These are phyloP conservation scores for Logfia minima DNA, from an alignment of 129 eudicot species.

Conservation along the genomic window DNA sequence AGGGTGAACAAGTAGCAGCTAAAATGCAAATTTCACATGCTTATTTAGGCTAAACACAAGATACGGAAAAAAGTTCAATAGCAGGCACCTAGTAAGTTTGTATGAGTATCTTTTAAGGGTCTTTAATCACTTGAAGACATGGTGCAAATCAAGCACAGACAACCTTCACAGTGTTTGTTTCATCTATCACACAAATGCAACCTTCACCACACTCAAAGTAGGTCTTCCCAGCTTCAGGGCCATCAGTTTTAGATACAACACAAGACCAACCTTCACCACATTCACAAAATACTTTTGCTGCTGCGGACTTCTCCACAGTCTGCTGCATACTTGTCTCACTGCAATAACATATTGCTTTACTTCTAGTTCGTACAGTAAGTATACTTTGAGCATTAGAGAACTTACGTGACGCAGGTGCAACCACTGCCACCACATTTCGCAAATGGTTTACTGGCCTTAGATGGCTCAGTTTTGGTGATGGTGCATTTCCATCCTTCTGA, in stretches of 20 bases:
- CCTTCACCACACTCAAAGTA: conserved; percentile 39
- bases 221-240: conserved; percentile 34
- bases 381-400: conserved; percentile 8
- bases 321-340: conserved; percentile 24
- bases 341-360: conserved; percentile 21
- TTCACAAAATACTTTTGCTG: conserved; percentile 29
- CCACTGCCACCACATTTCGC: conserved; percentile 34
- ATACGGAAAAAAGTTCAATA: neutral
- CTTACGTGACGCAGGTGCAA: conserved; percentile 34
- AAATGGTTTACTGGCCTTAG: conserved; percentile 28
- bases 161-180: conserved; percentile 31
- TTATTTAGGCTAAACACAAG: conserved; percentile 20
- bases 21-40: conserved; percentile 8
- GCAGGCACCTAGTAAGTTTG: neutral
- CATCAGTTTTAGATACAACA: conserved; percentile 29
- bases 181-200: conserved; percentile 30
- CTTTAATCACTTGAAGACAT: neutral
- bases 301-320: conserved; percentile 12
- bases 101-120: neutral
- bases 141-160: conserved; percentile 24
- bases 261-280: conserved; percentile 38
- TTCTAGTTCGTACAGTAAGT: conserved; percentile 12
- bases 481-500: conserved; percentile 38
- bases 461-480: conserved; percentile 33
- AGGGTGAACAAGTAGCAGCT: neutral